These are phyloP conservation scores for Russula ochroleuca DNA, from an alignment of 768 basidiomycete species.

Conservation along the genomic window DNA sequence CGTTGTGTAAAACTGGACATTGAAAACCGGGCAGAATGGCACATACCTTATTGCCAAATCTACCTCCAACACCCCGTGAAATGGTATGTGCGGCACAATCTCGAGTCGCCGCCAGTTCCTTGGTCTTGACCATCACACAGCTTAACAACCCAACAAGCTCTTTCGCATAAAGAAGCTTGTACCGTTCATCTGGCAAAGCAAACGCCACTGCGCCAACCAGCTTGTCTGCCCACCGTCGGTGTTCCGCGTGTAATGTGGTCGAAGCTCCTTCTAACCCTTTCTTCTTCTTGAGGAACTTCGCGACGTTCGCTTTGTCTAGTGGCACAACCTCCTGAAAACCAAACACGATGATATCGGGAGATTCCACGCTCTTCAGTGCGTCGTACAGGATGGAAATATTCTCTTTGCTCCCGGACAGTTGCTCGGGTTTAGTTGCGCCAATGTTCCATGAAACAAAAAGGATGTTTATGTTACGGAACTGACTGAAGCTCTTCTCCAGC, in stretches of 20 bases:
- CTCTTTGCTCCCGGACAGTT: slow-evolving; percentile 57
- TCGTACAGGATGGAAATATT: slow-evolving; percentile 81
- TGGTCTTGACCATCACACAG: slow-evolving; percentile 67
- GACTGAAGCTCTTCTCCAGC: slow-evolving; percentile 71
- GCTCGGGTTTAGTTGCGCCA: slow-evolving; percentile 79
- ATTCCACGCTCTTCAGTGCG: slow-evolving; percentile 62
- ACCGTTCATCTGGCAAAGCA: slow-evolving; percentile 67
- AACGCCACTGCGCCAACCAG: slow-evolving; percentile 66
- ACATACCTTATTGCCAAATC: slow-evolving; percentile 91
- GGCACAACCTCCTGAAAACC: slow-evolving; percentile 97
- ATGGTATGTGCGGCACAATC: slow-evolving; percentile 74
- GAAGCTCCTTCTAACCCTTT: slow-evolving; percentile 60
- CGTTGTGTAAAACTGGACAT: neutral
- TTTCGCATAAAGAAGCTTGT: slow-evolving; percentile 78
- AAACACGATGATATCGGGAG: slow-evolving; percentile 86
- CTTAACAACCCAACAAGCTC: slow-evolving; percentile 87
- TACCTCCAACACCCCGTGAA: slow-evolving; percentile 88
- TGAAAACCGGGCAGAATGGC: neutral
- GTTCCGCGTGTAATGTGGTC: slow-evolving; percentile 81
- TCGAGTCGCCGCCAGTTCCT: slow-evolving; percentile 55
- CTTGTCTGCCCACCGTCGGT: slow-evolving; percentile 85
- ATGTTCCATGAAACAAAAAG: slow-evolving; percentile 92
- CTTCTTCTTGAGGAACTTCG: slow-evolving; percentile 76
- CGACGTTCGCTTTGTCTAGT: slow-evolving; percentile 92
- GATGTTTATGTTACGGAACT: slow-evolving; percentile 69